Percentiles rank a stretch among this genome's conserved stretches.
Evolutionary conservation across 768 basidiomycete species (phyloP).

Genomic region (Naganishia randhawae): DNA sequence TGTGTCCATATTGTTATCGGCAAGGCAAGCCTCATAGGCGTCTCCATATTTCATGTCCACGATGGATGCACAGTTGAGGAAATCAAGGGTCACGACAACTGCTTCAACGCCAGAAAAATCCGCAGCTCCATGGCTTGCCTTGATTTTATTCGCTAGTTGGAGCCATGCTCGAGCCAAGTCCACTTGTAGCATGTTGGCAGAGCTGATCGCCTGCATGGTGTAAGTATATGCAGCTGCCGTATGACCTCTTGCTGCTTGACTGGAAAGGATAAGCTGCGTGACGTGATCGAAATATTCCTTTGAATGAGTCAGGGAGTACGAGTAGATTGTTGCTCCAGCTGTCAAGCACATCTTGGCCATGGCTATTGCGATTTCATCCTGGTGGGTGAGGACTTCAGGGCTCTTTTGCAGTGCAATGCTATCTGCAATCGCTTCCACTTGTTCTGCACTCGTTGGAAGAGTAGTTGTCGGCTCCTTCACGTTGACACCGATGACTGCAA

Average conservation of each 20-base stretch:
- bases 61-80: not conserved
- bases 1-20: slow-evolving; percentile 4
- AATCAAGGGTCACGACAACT: not conserved
- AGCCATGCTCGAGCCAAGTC: not conserved
- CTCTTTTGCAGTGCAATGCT: not conserved
- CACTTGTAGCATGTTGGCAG: not conserved
- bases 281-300: slow-evolving; percentile 14
- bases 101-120: slow-evolving; percentile 14
- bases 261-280: not conserved
- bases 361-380: not conserved
- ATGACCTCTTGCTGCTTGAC: not conserved
- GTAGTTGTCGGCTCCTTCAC: not conserved
- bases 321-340: slow-evolving; percentile 8
- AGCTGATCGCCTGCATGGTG: not conserved
- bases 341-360: slow-evolving; percentile 15
- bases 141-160: not conserved
- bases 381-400: too few species aligned
- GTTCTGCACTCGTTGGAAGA: not conserved
- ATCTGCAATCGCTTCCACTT: slow-evolving; percentile 1
- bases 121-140: not conserved
- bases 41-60: slow-evolving; percentile 4
- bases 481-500: not conserved
- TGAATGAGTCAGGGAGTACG: not conserved
- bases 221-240: slow-evolving; percentile 7
- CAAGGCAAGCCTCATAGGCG: slow-evolving; percentile 5